phyloP scores from a whole-genome alignment of 768 basidiomycete genomes.

The Rhizopogon rudus region DNA sequence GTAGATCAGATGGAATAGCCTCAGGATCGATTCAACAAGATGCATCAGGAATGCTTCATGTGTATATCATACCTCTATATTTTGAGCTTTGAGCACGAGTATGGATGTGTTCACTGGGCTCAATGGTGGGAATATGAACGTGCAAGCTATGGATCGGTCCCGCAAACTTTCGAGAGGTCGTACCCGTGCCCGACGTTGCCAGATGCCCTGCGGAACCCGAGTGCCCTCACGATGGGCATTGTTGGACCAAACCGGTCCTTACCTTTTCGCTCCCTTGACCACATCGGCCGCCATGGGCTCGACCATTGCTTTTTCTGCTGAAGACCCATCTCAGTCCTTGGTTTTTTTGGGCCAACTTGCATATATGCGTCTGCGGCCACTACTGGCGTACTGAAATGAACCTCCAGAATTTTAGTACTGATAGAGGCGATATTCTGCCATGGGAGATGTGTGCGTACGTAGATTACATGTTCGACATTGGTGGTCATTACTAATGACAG shows the following conservation, averaged over 20 bases:
- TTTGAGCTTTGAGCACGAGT: too few species aligned
- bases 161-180: too few species aligned
- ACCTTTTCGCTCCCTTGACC: constrained; percentile 30
- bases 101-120: too few species aligned
- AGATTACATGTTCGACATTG: constrained; percentile 24
- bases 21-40: neutral
- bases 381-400: constrained; percentile 20
- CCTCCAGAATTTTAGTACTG: constrained; percentile 46
- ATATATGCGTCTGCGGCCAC: constrained; percentile 38
- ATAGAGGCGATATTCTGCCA: constrained; percentile 44
- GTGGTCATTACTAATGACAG: constrained; percentile 17
- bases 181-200: too few species aligned
- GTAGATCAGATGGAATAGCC: neutral
- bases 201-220: constrained; percentile 21
- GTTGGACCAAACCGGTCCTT: constrained; percentile 51
- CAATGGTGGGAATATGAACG: too few species aligned
- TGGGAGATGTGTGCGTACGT: constrained; percentile 39
- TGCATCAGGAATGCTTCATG: too few species aligned
- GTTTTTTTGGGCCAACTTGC: constrained; percentile 56
- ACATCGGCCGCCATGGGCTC: constrained; percentile 46
- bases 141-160: too few species aligned
- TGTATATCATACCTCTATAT: too few species aligned
- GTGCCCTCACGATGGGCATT: constrained; percentile 44
- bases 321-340: constrained; percentile 36
- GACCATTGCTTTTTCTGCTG: constrained; percentile 41